Conservation (phyloP, 1,284 basidiomycete genomes). For the Austroboletus novae-zelandiae region DNA sequence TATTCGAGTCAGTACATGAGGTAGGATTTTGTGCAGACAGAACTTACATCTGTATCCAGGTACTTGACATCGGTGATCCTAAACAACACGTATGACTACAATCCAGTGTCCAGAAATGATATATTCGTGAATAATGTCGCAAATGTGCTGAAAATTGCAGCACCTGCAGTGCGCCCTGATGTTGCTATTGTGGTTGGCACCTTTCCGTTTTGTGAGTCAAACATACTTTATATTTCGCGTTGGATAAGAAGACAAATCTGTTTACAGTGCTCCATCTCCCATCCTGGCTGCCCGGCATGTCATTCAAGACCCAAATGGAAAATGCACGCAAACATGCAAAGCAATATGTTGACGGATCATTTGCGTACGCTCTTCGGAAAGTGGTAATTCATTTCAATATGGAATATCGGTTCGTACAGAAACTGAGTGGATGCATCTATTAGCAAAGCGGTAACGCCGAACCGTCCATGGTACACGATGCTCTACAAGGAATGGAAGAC, state of each 20-base stretch:
- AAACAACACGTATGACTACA: slow-evolving; percentile 11
- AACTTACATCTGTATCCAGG: not conserved
- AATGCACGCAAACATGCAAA: not conserved
- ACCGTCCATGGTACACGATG: not conserved
- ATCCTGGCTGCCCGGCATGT: slow-evolving; percentile 15
- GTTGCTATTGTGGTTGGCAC: slow-evolving; percentile 1
- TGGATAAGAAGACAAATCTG: no score
- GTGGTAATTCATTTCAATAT: not conserved
- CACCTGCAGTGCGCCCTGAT: slow-evolving; percentile 3
- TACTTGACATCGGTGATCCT: slow-evolving; percentile 17
- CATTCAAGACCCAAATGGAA: slow-evolving; percentile 7
- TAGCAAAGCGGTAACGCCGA: slow-evolving; percentile 4
- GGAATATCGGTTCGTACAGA: not conserved
- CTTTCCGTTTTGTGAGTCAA: slow-evolving; percentile 8
- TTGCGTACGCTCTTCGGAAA: slow-evolving; percentile 3
- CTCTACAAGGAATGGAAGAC: not conserved
- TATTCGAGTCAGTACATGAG: slow-evolving; percentile 7
- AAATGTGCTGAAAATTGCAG: not conserved
- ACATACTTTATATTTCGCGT: no score
- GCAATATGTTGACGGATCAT: slow-evolving; percentile 6
- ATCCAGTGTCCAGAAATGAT: slow-evolving; percentile 6
- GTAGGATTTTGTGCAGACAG: no score
- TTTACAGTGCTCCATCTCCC: slow-evolving; percentile 2
- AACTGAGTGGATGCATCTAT: not conserved
- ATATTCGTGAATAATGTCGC: not conserved